phyloP scores from a whole-genome alignment of 2,329 filamentous ascomycete genomes.

The Rugonectria rugulosa region DNA sequence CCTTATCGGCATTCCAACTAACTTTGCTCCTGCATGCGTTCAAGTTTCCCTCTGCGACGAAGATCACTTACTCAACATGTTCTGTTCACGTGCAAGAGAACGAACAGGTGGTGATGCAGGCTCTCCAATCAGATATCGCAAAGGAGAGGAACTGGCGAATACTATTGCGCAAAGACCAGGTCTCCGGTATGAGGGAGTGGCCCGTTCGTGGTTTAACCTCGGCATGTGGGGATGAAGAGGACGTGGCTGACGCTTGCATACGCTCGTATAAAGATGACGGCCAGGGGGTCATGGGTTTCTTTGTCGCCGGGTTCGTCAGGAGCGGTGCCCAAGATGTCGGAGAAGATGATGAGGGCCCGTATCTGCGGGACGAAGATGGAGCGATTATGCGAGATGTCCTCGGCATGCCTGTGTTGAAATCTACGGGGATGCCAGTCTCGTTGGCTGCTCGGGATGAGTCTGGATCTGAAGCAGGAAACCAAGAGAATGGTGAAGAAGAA shows the following conservation, averaged over 20 bases:
- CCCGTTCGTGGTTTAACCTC: slow-evolving; percentile 66
- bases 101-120: slow-evolving; percentile 79
- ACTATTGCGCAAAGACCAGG: slow-evolving; percentile 75
- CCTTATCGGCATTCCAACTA: slow-evolving; percentile 83
- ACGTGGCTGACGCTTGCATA: slow-evolving; percentile 77
- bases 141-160: slow-evolving; percentile 77
- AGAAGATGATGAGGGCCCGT: slow-evolving; percentile 53
- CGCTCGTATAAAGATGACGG: slow-evolving; percentile 82
- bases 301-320: slow-evolving; percentile 82
- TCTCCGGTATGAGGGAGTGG: slow-evolving; percentile 80
- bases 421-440: slow-evolving; percentile 43
- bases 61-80: slow-evolving; percentile 93
- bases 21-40: slow-evolving; percentile 85
- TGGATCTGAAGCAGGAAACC: slow-evolving; percentile 28
- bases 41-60: slow-evolving; percentile 75
- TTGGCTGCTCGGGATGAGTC: slow-evolving; percentile 32
- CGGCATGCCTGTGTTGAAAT: slow-evolving; percentile 48
- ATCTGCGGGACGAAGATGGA: slow-evolving; percentile 63
- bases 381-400: slow-evolving; percentile 54
- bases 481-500: slow-evolving; percentile 38
- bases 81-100: slow-evolving; percentile 90
- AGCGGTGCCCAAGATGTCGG: slow-evolving; percentile 28
- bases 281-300: slow-evolving; percentile 92
- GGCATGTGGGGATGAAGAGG: slow-evolving; percentile 56
- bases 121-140: slow-evolving; percentile 73